phyloP scores from a whole-genome alignment of 1,284 basidiomycete genomes.

The Tremellales sp. region DNA sequence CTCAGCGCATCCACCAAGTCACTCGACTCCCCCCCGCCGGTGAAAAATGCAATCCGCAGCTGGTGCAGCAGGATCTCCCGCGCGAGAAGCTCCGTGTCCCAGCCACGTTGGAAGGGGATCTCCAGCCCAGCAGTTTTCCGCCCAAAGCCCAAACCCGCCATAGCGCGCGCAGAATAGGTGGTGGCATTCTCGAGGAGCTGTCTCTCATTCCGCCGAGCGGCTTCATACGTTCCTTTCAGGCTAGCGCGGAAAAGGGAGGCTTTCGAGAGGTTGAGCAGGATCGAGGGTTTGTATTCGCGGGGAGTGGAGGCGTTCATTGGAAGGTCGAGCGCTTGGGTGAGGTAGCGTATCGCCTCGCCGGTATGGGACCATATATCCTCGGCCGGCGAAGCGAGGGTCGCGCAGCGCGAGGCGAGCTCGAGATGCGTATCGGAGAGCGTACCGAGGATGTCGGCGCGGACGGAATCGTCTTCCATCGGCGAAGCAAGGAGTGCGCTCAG shows the following conservation, averaged over 20 bases:
- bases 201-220: slow-evolving; percentile 32
- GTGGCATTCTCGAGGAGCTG: slow-evolving; percentile 40
- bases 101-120: slow-evolving; percentile 34
- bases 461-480: slow-evolving; percentile 20
- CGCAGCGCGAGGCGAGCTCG: slow-evolving; percentile 25
- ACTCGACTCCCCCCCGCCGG: slow-evolving; percentile 11
- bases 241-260: slow-evolving; percentile 32
- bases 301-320: slow-evolving; percentile 27
- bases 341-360: slow-evolving; percentile 26
- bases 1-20: slow-evolving; percentile 11
- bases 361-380: slow-evolving; percentile 38
- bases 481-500: slow-evolving; percentile 25
- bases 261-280: slow-evolving; percentile 27
- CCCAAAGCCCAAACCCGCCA: slow-evolving; percentile 31
- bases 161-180: slow-evolving; percentile 36
- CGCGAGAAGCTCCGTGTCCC: slow-evolving; percentile 41
- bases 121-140: no score
- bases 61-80: slow-evolving; percentile 27
- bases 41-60: slow-evolving; percentile 30
- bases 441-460: slow-evolving; percentile 36
- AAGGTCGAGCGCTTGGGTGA: slow-evolving; percentile 32
- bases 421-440: slow-evolving; percentile 37
- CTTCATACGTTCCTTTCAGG: slow-evolving; percentile 31
- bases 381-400: slow-evolving; percentile 26
- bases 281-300: slow-evolving; percentile 34